A percentile compares a stretch with the other conserved stretches of the same genome.
Evolutionary conservation across 2,329 filamentous ascomycete species (phyloP).

Genomic region (Arthrobotrys entomopaga): DNA sequence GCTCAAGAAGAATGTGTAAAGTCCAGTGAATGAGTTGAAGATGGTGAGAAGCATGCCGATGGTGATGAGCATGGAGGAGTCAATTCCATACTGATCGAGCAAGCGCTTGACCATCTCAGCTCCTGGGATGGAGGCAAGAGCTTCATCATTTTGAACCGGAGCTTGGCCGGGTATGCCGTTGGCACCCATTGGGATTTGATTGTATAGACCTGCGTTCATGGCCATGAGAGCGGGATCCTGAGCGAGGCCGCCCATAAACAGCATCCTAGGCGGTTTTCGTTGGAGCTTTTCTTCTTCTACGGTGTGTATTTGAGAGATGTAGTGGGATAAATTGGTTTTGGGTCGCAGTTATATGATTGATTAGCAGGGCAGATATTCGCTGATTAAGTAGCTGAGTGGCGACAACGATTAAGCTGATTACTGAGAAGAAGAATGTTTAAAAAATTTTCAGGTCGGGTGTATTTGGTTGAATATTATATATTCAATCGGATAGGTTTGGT

Average conservation of each 20-base stretch:
- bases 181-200: conserved; percentile 30
- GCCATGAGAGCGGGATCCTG: conserved; percentile 47
- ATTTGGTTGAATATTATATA: conserved; percentile 28
- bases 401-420: not conserved
- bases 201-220: conserved; percentile 41
- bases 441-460: conserved; percentile 2
- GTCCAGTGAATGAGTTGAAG: conserved; percentile 59
- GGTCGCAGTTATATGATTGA: not conserved
- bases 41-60: conserved; percentile 59
- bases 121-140: conserved; percentile 67
- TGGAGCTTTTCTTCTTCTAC: not conserved
- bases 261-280: conserved; percentile 16
- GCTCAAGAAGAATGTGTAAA: conserved; percentile 58
- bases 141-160: conserved; percentile 67
- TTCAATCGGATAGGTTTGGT: conserved; percentile 7
- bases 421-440: not conserved
- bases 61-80: conserved; percentile 58
- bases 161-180: conserved; percentile 9
- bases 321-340: not conserved
- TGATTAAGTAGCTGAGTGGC: not conserved
- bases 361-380: conserved; percentile 21
- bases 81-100: conserved; percentile 58
- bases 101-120: conserved; percentile 58
- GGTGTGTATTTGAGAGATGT: not conserved
- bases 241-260: conserved; percentile 44